Evolutionary conservation across 2,329 filamentous ascomycete genomes (phyloP).

Genomic region (Penicillium occitanis): DNA sequence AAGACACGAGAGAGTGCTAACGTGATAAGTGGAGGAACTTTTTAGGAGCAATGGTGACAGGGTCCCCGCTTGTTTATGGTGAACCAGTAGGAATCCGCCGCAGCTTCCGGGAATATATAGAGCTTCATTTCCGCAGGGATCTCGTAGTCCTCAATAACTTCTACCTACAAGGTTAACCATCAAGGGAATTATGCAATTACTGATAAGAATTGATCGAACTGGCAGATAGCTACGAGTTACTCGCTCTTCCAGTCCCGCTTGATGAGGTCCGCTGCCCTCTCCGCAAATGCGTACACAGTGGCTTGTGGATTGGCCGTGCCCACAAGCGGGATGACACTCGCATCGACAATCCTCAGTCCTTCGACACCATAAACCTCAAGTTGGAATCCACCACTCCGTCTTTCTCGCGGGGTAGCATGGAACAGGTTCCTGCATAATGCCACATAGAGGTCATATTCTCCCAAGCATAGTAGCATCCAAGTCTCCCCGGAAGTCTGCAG

Average conservation of each 20-base stretch:
- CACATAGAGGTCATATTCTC: slow-evolving; percentile 5
- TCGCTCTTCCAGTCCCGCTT: slow-evolving; percentile 27
- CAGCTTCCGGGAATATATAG: not conserved
- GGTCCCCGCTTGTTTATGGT: slow-evolving; percentile 4
- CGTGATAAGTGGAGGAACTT: slow-evolving; percentile 1
- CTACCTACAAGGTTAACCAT: not conserved
- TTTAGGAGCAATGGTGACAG: not conserved
- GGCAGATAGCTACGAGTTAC: not conserved
- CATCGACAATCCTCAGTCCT: slow-evolving; percentile 24
- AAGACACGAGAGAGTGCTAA: not conserved
- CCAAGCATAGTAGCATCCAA: slow-evolving; percentile 30
- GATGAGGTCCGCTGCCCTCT: slow-evolving; percentile 32
- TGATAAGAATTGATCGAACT: not conserved
- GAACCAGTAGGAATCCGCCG: slow-evolving; percentile 11
- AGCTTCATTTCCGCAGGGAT: not conserved
- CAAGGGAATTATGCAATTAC: not conserved
- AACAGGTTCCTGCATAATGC: slow-evolving; percentile 23
- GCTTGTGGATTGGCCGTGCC: slow-evolving; percentile 25
- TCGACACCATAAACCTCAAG: slow-evolving; percentile 42
- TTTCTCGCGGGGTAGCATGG: slow-evolving; percentile 23
- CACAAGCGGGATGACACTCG: slow-evolving; percentile 19
- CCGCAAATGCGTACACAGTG: slow-evolving; percentile 29
- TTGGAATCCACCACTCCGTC: slow-evolving; percentile 26
- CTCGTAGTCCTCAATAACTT: not conserved
- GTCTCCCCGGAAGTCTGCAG: not conserved